These are phyloP conservation scores for Thyridium curvatum DNA, from an alignment of 2,329 filamentous ascomycete genomes.

Conservation along the genomic window DNA sequence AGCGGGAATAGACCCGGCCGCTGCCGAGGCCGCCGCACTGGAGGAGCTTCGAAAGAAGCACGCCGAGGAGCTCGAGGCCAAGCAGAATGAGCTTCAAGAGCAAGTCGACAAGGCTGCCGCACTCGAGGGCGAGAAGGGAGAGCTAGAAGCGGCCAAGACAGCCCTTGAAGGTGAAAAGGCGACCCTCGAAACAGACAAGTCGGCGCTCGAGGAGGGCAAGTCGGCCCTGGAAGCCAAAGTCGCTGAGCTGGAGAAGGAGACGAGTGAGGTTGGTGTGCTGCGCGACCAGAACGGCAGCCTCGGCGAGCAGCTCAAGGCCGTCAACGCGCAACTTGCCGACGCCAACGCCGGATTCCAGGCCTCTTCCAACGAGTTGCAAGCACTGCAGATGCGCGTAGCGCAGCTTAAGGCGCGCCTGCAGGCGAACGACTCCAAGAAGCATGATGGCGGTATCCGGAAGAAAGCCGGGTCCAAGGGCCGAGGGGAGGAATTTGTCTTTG, in stretches of 20 bases:
- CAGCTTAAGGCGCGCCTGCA: too few species aligned
- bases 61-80: slow-evolving; percentile 3
- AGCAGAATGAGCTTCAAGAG: background rate
- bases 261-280: slow-evolving; percentile 4
- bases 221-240: slow-evolving; percentile 3
- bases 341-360: too few species aligned
- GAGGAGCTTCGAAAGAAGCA: slow-evolving; percentile 3
- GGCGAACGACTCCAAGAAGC: too few species aligned
- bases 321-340: slow-evolving; percentile 7
- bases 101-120: background rate
- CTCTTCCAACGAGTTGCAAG: too few species aligned
- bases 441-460: too few species aligned
- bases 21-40: background rate
- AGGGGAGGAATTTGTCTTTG: too few species aligned
- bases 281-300: slow-evolving; percentile 5
- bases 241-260: slow-evolving; percentile 6
- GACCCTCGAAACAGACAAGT: slow-evolving; percentile 4
- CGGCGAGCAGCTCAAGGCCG: slow-evolving; percentile 7
- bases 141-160: background rate
- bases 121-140: background rate
- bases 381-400: too few species aligned
- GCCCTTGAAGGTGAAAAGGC: slow-evolving; percentile 6
- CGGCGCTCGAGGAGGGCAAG: background rate
- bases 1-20: slow-evolving; percentile 2
- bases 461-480: too few species aligned